A percentile compares a stretch with the other conserved stretches of the same genome.
These are phyloP conservation scores for Neurospora hispaniola DNA, from an alignment of 495 filamentous ascomycete genomes.

Conservation along the genomic window DNA sequence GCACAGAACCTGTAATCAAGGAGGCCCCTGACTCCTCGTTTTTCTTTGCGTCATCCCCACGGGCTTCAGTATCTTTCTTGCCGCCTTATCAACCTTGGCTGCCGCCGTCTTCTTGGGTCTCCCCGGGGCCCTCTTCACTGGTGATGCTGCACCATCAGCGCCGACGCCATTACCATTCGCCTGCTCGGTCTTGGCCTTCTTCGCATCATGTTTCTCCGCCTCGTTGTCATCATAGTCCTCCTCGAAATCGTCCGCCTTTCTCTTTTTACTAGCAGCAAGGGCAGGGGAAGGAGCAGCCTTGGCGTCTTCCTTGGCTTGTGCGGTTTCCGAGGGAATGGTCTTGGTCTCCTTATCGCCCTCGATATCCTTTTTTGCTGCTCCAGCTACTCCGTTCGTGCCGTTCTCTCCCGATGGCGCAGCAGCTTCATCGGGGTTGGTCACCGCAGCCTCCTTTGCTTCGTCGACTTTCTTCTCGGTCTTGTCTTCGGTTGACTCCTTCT, in stretches of 20 bases:
- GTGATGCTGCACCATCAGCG: background rate
- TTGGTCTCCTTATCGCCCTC: constrained; percentile 13
- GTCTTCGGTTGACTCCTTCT: constrained; percentile 1
- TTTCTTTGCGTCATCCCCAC: constrained; percentile 30
- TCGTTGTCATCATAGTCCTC: constrained; percentile 9
- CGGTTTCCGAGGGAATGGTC: constrained; percentile 1
- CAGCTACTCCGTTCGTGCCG: background rate
- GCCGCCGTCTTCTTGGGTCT: background rate
- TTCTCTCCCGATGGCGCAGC: constrained; percentile 3
- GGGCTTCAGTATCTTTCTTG: constrained; percentile 2
- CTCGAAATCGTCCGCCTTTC: constrained; percentile 6
- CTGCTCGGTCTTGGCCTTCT: constrained; percentile 26
- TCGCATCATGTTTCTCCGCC: constrained; percentile 16
- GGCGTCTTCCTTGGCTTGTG: background rate
- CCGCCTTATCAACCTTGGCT: background rate
- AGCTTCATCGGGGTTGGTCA: background rate
- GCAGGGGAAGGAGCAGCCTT: constrained; percentile 9
- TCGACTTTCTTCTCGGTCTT: constrained; percentile 1
- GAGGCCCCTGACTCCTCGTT: constrained; percentile 36
- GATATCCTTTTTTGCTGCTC: constrained; percentile 1
- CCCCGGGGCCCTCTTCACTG: background rate
- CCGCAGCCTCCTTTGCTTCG: background rate
- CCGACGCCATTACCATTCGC: constrained; percentile 5
- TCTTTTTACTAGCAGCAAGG: constrained; percentile 7
- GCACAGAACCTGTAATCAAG: constrained; percentile 10